Conservation (phyloP, 2,329 filamentous ascomycete species). For the Talaromyces marneffei region DNA sequence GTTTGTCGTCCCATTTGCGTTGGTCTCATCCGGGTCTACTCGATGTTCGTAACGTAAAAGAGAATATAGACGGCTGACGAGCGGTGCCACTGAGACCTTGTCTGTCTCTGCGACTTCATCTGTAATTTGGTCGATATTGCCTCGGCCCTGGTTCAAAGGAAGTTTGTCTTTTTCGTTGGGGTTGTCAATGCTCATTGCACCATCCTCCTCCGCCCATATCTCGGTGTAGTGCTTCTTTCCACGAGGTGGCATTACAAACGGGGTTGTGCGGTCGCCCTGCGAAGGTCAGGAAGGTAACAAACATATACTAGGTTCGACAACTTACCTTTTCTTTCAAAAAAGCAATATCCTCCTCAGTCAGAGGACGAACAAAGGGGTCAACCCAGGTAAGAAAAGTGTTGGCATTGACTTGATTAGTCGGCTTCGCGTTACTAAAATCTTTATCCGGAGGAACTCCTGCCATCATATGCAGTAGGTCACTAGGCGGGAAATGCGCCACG, state of each 20-base stretch:
- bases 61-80: conserved; percentile 75
- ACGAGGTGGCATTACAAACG: conserved; percentile 79
- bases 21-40: conserved; percentile 50
- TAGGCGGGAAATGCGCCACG: conserved; percentile 74
- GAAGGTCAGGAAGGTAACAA: conserved; percentile 13
- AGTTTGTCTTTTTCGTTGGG: conserved; percentile 59
- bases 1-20: conserved; percentile 52
- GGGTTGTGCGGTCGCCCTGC: conserved; percentile 68
- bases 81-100: conserved; percentile 77
- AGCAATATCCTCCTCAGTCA: conserved; percentile 88
- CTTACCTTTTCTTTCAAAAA: conserved; percentile 75
- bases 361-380: conserved; percentile 82
- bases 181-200: conserved; percentile 66
- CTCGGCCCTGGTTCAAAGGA: conserved; percentile 74
- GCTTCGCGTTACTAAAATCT: conserved; percentile 92
- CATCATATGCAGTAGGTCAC: conserved; percentile 76
- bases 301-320: background rate
- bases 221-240: conserved; percentile 83
- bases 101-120: conserved; percentile 86
- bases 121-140: conserved; percentile 77
- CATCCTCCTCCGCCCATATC: conserved; percentile 91
- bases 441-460: conserved; percentile 86
- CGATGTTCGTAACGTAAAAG: conserved; percentile 69
- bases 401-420: conserved; percentile 88
- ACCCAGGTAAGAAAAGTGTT: conserved; percentile 88